phyloP scores from a whole-genome alignment of 2,329 filamentous ascomycete genomes.

The Didymellaceae sp. region DNA sequence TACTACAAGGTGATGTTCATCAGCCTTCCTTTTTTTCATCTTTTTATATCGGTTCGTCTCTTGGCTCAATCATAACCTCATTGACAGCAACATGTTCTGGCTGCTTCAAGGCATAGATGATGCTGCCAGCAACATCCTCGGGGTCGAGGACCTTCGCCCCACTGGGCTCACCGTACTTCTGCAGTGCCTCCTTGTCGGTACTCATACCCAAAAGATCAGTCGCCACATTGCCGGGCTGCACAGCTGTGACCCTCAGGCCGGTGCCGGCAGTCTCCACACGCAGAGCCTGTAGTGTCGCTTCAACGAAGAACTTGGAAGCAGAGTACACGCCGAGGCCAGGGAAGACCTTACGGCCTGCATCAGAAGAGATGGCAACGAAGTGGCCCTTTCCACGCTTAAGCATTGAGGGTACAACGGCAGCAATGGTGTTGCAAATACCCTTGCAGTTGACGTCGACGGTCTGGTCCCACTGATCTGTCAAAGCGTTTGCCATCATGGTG shows the following conservation, averaged over 20 bases:
- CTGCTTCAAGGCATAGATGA: slow-evolving; percentile 77
- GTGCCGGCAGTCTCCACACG: slow-evolving; percentile 77
- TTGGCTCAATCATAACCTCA: slow-evolving; percentile 70
- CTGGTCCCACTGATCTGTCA: slow-evolving; percentile 77
- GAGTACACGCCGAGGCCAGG: slow-evolving; percentile 83
- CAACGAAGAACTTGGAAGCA: slow-evolving; percentile 84
- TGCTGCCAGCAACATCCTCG: slow-evolving; percentile 73
- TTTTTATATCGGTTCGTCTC: slow-evolving; percentile 45
- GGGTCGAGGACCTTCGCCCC: slow-evolving; percentile 78
- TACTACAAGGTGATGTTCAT: too few species aligned
- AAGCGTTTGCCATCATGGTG: slow-evolving; percentile 81
- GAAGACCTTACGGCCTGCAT: slow-evolving; percentile 82
- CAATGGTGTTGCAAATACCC: slow-evolving; percentile 75
- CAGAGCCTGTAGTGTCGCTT: slow-evolving; percentile 77
- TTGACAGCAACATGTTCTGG: slow-evolving; percentile 79
- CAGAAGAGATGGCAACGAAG: slow-evolving; percentile 81
- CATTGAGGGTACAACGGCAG: slow-evolving; percentile 74
- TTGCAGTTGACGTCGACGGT: slow-evolving; percentile 90
- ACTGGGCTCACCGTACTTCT: slow-evolving; percentile 77
- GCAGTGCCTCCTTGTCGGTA: slow-evolving; percentile 75
- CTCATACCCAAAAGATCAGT: slow-evolving; percentile 78
- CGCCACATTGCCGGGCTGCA: slow-evolving; percentile 79
- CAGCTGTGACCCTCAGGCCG: slow-evolving; percentile 73
- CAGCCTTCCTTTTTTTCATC: not conserved
- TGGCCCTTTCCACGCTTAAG: slow-evolving; percentile 72